Evolutionary conservation across 306 rosid species (phyloP).

Genomic region (Cyamopsis tetragonoloba): DNA sequence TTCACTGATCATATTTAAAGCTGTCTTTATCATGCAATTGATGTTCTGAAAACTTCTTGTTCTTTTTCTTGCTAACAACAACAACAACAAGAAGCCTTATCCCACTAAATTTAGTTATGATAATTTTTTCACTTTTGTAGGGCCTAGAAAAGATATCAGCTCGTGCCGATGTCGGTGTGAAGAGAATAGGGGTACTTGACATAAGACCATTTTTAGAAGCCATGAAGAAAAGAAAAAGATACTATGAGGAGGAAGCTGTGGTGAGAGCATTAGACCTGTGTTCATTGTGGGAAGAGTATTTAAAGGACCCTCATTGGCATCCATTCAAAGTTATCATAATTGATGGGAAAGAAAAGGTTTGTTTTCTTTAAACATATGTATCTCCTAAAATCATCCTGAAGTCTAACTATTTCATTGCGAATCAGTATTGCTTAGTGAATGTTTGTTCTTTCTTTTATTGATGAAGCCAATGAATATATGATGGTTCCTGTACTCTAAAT

Average conservation of each 20-base stretch:
- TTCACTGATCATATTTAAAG: conserved; percentile 12
- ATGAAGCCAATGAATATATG: conserved; percentile 18
- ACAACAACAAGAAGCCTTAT: too few species aligned
- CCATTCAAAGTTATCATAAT: conserved; percentile 49
- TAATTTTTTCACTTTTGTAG: conserved; percentile 36
- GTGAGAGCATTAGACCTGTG: conserved; percentile 71
- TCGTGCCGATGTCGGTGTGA: conserved; percentile 48
- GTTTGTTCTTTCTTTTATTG: conserved; percentile 21
- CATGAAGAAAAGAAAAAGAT: conserved; percentile 63
- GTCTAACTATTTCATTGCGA: background rate
- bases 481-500: too few species aligned
- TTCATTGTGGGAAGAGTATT: conserved; percentile 81
- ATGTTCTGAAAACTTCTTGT: background rate
- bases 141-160: conserved; percentile 49
- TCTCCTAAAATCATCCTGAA: conserved; percentile 2
- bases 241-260: conserved; percentile 71
- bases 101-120: too few species aligned
- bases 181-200: conserved; percentile 92
- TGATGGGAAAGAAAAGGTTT: conserved; percentile 47
- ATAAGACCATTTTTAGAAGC: conserved; percentile 64
- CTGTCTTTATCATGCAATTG: conserved; percentile 4
- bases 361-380: conserved; percentile 11
- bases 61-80: too few species aligned
- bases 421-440: conserved; percentile 2
- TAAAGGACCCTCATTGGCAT: conserved; percentile 94